Evolutionary conservation across 345 rosid genomes (phyloP).

Genomic region (Brassica rapa): DNA sequence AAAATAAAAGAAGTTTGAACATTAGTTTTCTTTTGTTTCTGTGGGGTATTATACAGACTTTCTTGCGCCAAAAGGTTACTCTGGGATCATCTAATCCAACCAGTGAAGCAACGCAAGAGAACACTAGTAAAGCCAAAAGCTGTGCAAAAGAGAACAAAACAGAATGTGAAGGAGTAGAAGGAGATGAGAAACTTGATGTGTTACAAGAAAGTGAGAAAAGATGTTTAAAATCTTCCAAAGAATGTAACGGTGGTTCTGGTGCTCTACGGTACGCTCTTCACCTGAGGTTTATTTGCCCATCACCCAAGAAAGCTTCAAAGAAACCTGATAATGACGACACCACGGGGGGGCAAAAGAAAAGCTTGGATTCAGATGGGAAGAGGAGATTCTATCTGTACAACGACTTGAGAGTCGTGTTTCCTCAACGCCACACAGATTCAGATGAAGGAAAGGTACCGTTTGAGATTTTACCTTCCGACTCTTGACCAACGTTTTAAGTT

Average conservation of each 20-base stretch:
- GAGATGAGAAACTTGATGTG: constrained; percentile 36
- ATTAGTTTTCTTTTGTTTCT: not conserved
- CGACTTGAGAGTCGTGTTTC: constrained; percentile 84
- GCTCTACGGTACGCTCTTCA: constrained; percentile 90
- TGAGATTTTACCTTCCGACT: not conserved
- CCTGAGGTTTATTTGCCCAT: constrained; percentile 78
- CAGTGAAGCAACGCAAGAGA: constrained; percentile 44
- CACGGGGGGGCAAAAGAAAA: constrained; percentile 44
- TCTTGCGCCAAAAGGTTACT: constrained; percentile 85
- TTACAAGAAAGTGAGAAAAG: constrained; percentile 32
- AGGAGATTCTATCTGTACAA: constrained; percentile 83
- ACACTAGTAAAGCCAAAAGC: constrained; percentile 39
- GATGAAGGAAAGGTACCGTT: constrained; percentile 93
- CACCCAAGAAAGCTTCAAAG: constrained; percentile 58
- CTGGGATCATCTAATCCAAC: constrained; percentile 60
- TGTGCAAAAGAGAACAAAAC: constrained; percentile 31
- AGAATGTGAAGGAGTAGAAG: constrained; percentile 38
- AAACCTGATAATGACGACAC: constrained; percentile 47
- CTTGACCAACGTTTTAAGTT: not conserved
- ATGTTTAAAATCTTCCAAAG: constrained; percentile 56
- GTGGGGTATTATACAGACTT: constrained; percentile 54
- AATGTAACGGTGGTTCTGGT: constrained; percentile 54
- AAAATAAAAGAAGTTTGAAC: not conserved
- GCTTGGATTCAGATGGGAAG: constrained; percentile 47
- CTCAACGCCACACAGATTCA: constrained; percentile 90